Conservation (phyloP, 2,329 filamentous ascomycete genomes). For the Neofusicoccum parvum region DNA sequence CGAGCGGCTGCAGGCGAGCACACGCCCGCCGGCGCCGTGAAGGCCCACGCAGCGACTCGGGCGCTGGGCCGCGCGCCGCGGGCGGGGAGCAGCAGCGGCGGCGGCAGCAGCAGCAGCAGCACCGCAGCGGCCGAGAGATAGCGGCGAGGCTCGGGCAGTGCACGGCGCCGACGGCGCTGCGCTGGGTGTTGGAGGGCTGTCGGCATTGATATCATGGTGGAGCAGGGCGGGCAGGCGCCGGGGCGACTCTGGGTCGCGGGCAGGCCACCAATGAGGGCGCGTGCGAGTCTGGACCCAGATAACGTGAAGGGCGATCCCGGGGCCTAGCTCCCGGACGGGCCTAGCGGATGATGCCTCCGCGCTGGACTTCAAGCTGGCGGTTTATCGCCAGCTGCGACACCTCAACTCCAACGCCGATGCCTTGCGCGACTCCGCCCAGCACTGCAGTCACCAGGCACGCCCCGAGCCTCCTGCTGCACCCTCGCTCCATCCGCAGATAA, state of each 20-base stretch:
- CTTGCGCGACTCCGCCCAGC: constrained; percentile 20
- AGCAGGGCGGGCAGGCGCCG: neutral
- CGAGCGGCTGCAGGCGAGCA: constrained; percentile 5
- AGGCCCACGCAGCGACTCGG: neutral
- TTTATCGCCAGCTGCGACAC: constrained; percentile 13
- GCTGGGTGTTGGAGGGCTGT: neutral
- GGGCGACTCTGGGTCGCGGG: neutral
- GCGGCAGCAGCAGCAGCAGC: neutral
- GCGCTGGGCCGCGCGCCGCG: too few species aligned
- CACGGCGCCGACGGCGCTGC: neutral
- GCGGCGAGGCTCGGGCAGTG: neutral
- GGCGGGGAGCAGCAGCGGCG: neutral
- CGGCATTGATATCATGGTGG: constrained; percentile 19
- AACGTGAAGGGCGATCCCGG: constrained; percentile 19
- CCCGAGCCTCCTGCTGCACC: constrained; percentile 20
- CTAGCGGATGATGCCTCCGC: constrained; percentile 18
- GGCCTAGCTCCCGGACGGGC: constrained; percentile 1
- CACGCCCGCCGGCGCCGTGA: neutral
- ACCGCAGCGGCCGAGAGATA: neutral
- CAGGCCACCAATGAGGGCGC: constrained; percentile 2
- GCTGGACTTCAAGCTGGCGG: constrained; percentile 19
- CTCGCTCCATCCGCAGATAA: constrained; percentile 20
- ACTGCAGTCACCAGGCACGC: constrained; percentile 18
- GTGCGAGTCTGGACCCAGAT: neutral
- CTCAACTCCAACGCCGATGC: constrained; percentile 17